Base-by-base conservation (phyloP, 164 flowering plant species). In the Magnolia kwangsiensis region DNA sequence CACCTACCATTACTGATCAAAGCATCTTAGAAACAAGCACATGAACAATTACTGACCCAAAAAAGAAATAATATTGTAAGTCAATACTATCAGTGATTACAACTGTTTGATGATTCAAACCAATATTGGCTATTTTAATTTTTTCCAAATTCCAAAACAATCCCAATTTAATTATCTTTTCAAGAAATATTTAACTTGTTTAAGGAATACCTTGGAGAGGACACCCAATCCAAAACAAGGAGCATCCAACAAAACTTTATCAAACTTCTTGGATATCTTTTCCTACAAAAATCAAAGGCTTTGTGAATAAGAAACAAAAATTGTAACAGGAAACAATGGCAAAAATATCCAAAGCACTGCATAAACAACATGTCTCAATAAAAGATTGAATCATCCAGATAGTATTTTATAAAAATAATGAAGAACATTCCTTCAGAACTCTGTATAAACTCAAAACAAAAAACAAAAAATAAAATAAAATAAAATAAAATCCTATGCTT, bases 181-280 rank as follows among this genome's bases (percentile, higher is more conserved):
- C 67, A 24, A 59, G 61, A 64, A 51, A 24, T 14, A 58, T 58
- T 61, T 23, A 69, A 14, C 11, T 55, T 19, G 24, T 16, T 37
- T 20, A 64, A 50, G 31, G 18, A 59, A 50, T 82, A 92, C 98
- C 93, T 95, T 95, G 71, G 98, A 92, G 66, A 95, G 96, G 77
- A 95, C 98, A 74, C 98, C 98, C 69, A 92, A 78, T 74, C 98
- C 98, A 63, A 96, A 95, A 80, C 98, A 95, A 0, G 98, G 98
- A 82, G 90, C 94, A 86, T 95, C 98, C 77, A 95, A 82, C 86
- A 95, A 77, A 79, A 92, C 98, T 81, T 95, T 95, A 74, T 90
- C 94, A 71, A 69, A 81, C 84, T 84, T 87, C 83, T 81, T 73
- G 7, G 74, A n/a, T 70, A 77, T 81, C 27, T 81, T 78, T 9